Conservation (phyloP, 164 flowering plant genomes). For the Taxillus chinensis region DNA sequence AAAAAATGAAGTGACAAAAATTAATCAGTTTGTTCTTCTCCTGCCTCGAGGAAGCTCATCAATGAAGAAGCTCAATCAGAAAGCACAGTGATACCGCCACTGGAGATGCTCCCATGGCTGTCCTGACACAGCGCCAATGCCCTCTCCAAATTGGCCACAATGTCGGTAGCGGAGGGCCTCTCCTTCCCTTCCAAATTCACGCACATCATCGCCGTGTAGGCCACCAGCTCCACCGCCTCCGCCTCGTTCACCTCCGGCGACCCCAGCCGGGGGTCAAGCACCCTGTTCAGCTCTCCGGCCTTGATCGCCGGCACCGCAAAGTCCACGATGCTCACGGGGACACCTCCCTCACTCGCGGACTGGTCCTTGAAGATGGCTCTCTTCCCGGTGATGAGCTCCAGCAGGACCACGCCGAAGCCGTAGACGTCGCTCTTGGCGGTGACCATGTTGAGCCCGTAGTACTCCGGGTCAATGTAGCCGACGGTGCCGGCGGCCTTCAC, state of each 20-base stretch:
- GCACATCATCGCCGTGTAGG: slow-evolving; percentile 80
- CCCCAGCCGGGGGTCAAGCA: slow-evolving; percentile 66
- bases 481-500: slow-evolving; percentile 86
- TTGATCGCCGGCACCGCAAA: slow-evolving; percentile 62
- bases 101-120: slow-evolving; percentile 80
- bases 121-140: slow-evolving; percentile 60
- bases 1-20: neutral
- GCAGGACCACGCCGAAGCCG: slow-evolving; percentile 80
- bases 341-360: slow-evolving; percentile 22
- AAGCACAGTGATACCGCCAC: slow-evolving; percentile 36
- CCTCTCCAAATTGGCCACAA: slow-evolving; percentile 84
- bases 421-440: slow-evolving; percentile 97
- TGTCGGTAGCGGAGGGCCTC: slow-evolving; percentile 76
- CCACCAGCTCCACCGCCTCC: slow-evolving; percentile 92
- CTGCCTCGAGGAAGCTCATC: neutral
- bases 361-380: slow-evolving; percentile 71
- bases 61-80: slow-evolving; percentile 26
- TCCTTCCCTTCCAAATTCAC: slow-evolving; percentile 88
- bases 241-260: slow-evolving; percentile 49
- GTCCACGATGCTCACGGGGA: slow-evolving; percentile 70
- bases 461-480: slow-evolving; percentile 98
- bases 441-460: slow-evolving; percentile 73
- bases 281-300: slow-evolving; percentile 45
- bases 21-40: neutral
- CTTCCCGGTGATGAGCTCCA: slow-evolving; percentile 82